Evolutionary conservation across 345 rosid species (phyloP).

Genomic region (Hevea brasiliensis): DNA sequence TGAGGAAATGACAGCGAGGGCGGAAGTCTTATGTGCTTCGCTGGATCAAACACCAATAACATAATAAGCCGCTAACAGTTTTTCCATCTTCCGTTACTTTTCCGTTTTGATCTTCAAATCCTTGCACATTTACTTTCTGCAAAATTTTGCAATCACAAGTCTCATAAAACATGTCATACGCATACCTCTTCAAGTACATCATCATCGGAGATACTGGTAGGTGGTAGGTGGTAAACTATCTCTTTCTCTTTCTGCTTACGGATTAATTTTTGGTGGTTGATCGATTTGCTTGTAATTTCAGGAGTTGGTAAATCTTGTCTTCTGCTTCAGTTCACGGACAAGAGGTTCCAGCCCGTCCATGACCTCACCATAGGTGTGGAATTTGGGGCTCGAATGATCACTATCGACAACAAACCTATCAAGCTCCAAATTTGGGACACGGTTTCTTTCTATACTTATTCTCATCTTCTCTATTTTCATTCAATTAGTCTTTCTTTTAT

Average conservation of each 20-base stretch:
- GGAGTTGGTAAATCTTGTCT: conserved; percentile 99
- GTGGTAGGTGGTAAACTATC: conserved; percentile 36
- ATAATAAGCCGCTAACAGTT: too few relatives aligned
- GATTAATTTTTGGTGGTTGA: not conserved
- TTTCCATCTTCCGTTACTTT: too few relatives aligned
- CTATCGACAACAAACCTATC: conserved; percentile 86
- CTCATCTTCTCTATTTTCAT: not conserved
- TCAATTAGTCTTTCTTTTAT: not conserved
- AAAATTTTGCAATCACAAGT: too few relatives aligned
- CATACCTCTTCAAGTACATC: conserved; percentile 94
- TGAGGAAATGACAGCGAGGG: too few relatives aligned
- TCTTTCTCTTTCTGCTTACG: not conserved
- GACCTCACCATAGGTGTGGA: conserved; percentile 96
- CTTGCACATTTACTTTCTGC: too few relatives aligned
- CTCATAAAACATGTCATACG: conserved; percentile 60
- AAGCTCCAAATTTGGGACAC: conserved; percentile 99
- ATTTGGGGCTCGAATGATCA: conserved; percentile 95
- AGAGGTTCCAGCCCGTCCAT: conserved; percentile 96
- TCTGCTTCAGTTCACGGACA: conserved; percentile 92
- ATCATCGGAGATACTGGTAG: conserved; percentile 96
- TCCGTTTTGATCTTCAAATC: too few relatives aligned
- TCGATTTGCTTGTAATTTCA: conserved; percentile 16
- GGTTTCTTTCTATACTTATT: conserved; percentile 37
- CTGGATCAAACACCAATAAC: too few relatives aligned
- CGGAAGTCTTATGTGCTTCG: too few relatives aligned